Percentiles rank a stretch among this genome's conserved stretches.
Conservation (phyloP, 768 basidiomycete species). For the Mycena latifolia region DNA sequence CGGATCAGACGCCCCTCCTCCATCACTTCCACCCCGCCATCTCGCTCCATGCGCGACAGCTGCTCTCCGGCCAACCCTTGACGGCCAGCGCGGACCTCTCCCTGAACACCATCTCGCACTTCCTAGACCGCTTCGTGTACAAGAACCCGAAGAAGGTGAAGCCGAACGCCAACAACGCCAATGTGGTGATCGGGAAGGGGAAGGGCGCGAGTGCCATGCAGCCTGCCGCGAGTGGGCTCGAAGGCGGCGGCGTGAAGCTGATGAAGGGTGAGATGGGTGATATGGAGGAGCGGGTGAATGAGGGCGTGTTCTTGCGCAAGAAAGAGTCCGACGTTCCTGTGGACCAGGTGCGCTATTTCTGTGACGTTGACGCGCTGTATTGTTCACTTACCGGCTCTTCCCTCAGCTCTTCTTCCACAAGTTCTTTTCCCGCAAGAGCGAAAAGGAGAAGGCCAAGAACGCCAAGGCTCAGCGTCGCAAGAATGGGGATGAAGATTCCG, state of each 20-base stretch:
- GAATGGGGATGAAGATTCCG: slow-evolving; percentile 51
- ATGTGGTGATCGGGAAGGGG: slow-evolving; percentile 47
- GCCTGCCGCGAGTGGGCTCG: slow-evolving; percentile 80
- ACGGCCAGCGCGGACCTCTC: slow-evolving; percentile 91
- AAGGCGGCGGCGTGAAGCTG: slow-evolving; percentile 77
- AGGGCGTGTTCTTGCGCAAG: slow-evolving; percentile 78
- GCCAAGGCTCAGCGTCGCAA: slow-evolving; percentile 53
- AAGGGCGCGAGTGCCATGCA: slow-evolving; percentile 97
- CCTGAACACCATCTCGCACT: slow-evolving; percentile 93
- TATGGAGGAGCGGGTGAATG: slow-evolving; percentile 70
- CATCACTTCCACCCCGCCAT: slow-evolving; percentile 93
- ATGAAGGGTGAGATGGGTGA: slow-evolving; percentile 68
- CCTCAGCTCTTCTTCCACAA: slow-evolving; percentile 89
- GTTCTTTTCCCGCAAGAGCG: slow-evolving; percentile 83
- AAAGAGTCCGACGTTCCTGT: slow-evolving; percentile 81
- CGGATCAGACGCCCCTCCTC: slow-evolving; percentile 76
- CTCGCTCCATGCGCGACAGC: slow-evolving; percentile 86
- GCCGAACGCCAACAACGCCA: slow-evolving; percentile 45
- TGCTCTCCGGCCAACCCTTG: slow-evolving; percentile 78
- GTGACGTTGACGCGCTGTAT: not conserved
- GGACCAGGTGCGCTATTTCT: slow-evolving; percentile 74
- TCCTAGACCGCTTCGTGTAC: slow-evolving; percentile 97
- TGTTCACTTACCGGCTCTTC: not conserved
- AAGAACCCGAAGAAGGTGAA: slow-evolving; percentile 89
- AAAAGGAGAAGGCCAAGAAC: slow-evolving; percentile 61